phyloP scores from a whole-genome alignment of 345 rosid species.

The Lepidium sativum region DNA sequence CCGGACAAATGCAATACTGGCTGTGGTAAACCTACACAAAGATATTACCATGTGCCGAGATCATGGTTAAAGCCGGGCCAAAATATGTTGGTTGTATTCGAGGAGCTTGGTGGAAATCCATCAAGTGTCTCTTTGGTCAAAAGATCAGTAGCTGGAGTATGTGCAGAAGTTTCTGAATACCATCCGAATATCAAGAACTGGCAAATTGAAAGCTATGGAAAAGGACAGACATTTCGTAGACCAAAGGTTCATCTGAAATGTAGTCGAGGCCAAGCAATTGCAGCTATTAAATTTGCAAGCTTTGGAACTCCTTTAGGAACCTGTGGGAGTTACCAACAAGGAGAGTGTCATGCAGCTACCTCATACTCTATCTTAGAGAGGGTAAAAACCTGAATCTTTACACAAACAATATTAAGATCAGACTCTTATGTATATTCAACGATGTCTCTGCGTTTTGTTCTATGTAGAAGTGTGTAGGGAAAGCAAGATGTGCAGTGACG shows the following conservation, averaged over 20 bases:
- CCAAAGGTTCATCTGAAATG: conserved; percentile 90
- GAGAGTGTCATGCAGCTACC: conserved; percentile 78
- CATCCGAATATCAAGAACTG: conserved; percentile 94
- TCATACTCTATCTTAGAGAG: conserved; percentile 70
- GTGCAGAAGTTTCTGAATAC: conserved; percentile 84
- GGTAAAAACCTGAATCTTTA: conserved; percentile 35
- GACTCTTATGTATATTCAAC: not conserved
- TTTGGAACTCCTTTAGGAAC: conserved; percentile 97
- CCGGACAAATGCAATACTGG: conserved; percentile 83
- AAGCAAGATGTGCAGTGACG: conserved; percentile 66
- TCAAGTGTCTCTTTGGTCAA: conserved; percentile 66
- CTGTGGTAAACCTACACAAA: conserved; percentile 92
- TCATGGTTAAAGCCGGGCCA: conserved; percentile 85
- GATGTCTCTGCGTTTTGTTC: not conserved
- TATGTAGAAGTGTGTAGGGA: conserved; percentile 73
- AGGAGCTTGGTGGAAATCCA: conserved; percentile 94
- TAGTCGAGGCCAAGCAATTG: conserved; percentile 66
- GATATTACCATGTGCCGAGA: conserved; percentile 88
- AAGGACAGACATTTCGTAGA: conserved; percentile 67
- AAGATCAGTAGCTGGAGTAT: conserved; percentile 71
- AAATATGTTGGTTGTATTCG: conserved; percentile 83
- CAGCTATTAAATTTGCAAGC: conserved; percentile 90
- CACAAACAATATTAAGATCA: not conserved
- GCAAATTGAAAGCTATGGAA: conserved; percentile 98
- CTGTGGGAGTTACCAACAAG: conserved; percentile 92